Evolutionary conservation across 106 monocot genomes (phyloP), one percentile per base, ranked within the genome.

Genomic region (Phalaenopsis equestris): DNA sequence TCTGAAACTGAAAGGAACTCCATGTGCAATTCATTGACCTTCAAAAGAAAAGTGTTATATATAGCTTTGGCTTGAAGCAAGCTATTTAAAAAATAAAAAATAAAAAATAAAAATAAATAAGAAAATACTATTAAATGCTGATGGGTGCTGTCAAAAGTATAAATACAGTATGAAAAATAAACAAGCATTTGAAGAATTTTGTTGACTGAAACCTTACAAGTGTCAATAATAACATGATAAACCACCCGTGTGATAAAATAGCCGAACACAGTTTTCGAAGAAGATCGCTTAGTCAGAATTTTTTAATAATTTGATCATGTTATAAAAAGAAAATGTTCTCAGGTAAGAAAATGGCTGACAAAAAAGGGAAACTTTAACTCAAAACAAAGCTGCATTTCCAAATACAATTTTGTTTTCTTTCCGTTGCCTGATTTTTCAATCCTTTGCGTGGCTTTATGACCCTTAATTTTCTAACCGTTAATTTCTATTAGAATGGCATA

Each of bases 1-100:
- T 97, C 96, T 37, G 96, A 94, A 2, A 90, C 72, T 67, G 92
- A 94, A 57, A 97, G 81, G 77, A 97, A 97, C 36, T 92, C 92
- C 96, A 94, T 92, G 80, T 97, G 96, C 78, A 94, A 41, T 17
- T 97, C 91, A 85, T 92, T 92, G 11, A 92, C 94, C 96, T 97
- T 81, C 12, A 75, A 79, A 65, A 12, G 21, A 75, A 41, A 42
- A 70, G 1, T 52, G 52, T 12, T 52, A 52, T 52, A 52, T 52
- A 52, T 15, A 52, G 52, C 15, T 52, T 52, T 52, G 12, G 12
- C 14, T 52, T 12, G 15, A 2, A 52, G 14, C 12, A 52, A 52
- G 52, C 52, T 52, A 12, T 52, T 9, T 48, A 48, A 48, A 77
- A 30, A 30, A 30, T 30, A 30, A 30, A 30, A 30, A 30, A 30